Conservation (phyloP, 2,329 filamentous ascomycete species). For the Monilinia fructigena region DNA sequence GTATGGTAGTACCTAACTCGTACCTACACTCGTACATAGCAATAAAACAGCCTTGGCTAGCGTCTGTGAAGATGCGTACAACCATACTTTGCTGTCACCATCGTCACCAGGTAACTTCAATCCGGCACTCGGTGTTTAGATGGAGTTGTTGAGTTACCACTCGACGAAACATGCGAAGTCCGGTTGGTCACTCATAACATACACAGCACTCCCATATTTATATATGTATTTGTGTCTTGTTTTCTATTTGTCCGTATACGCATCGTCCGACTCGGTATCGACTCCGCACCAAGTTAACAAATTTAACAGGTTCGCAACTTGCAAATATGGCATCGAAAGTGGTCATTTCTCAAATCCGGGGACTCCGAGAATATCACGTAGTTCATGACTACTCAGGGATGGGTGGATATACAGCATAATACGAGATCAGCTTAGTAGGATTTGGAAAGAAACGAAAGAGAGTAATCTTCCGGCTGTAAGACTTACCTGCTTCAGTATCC, state of each 20-base stretch:
- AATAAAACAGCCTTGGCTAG: neutral
- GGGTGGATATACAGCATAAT: neutral
- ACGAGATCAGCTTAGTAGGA: neutral
- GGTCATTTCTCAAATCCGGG: neutral
- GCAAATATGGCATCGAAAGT: no score
- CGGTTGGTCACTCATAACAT: no score
- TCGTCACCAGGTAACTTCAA: conserved; percentile 13
- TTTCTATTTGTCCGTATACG: no score
- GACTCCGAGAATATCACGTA: conserved; percentile 1
- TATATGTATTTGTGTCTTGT: no score
- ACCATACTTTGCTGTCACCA: neutral
- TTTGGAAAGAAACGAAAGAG: neutral
- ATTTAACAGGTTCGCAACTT: no score
- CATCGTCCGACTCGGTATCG: no score
- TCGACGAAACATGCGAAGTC: no score
- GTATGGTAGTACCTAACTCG: neutral
- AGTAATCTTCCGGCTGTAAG: neutral
- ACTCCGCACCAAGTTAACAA: no score
- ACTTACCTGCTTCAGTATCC: neutral
- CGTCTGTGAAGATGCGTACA: conserved; percentile 6
- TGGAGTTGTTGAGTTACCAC: neutral
- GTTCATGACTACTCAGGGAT: neutral
- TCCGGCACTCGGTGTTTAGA: neutral
- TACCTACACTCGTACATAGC: no score
- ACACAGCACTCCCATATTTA: no score